These are phyloP conservation scores for Botrytis aclada DNA, from an alignment of 2,329 filamentous ascomycete species.

Conservation along the genomic window DNA sequence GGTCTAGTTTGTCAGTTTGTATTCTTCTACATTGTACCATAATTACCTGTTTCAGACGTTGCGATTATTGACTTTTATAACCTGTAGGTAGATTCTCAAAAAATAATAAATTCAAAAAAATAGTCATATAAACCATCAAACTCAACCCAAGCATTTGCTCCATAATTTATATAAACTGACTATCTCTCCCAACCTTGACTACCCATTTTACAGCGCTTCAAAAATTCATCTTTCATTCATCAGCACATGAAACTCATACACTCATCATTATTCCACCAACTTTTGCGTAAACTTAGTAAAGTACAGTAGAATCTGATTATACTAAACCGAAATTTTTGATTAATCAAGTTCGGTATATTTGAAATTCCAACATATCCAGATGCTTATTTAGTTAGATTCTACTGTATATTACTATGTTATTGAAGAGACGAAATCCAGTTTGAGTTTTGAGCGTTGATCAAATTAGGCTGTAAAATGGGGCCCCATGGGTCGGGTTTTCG, in stretches of 20 bases:
- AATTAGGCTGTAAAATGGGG: no score
- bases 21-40: not conserved
- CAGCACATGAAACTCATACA: not conserved
- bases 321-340: no score
- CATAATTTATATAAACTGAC: not conserved
- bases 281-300: not conserved
- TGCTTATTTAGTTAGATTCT: no score
- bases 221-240: not conserved
- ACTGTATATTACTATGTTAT: not conserved
- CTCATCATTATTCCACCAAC: not conserved
- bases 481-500: no score
- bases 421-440: not conserved
- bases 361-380: no score
- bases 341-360: no score
- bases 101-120: not conserved
- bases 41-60: not conserved
- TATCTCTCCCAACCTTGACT: not conserved
- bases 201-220: accelerated
- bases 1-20: not conserved
- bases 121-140: not conserved
- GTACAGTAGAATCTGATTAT: no score
- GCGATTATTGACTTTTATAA: accelerated
- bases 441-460: not conserved
- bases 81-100: accelerated
- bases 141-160: not conserved